Base-by-base conservation (phyloP, 768 basidiomycete species). In the Chalciporus sphaerocephalus region DNA sequence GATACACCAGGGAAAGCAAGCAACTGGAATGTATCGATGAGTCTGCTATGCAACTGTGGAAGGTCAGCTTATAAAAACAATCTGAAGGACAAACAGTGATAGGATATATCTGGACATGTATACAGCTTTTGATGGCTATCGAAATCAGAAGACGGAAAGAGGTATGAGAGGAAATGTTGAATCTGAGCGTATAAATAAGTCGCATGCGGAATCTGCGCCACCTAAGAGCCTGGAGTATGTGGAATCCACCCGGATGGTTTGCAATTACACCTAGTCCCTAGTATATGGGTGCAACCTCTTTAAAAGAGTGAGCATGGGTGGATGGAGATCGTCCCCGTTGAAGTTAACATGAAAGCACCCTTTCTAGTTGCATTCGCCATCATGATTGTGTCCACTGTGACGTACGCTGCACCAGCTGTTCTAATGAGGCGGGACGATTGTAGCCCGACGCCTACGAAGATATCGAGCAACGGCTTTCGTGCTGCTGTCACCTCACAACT, bases 231-330 rank as follows among this genome's bases (percentile, higher is more conserved):
- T n/a, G n/a, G n/a, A n/a, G n/a, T n/a, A n/a, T n/a, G n/a, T 43
- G 22, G 28, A 32, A 36, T 28, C 18, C 41, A n/a, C n/a, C n/a
- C n/a, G n/a, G n/a, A n/a, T 40, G 39, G 5, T 35, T 22, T 40
- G 18, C 46, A 47, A 12, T 46, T 47, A 60, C 57, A 24, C 45
- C 42, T 38, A 60, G 44, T 47, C 33, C 45, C 33, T 9, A 46
- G 38, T 25, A 38, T 24, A n/a, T 32, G 57, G 23, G n/a, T 17
- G 22, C 3, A 38, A 24, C 35, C 17, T 47, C 49, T 50, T 53
- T 49, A 50, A 18, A n/a, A 18, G 38, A 13, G 10, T 13, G 9
- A n/a, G 13, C 10, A 5, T 13, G 6, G 10, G 5, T 32, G n/a
- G 15, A n/a, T 15, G 6, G 15, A 32, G 1, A 22, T 40, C 33